Conservation (phyloP, 228 moss, liverwort and hornwort species). For the Sphagnum fallax region DNA sequence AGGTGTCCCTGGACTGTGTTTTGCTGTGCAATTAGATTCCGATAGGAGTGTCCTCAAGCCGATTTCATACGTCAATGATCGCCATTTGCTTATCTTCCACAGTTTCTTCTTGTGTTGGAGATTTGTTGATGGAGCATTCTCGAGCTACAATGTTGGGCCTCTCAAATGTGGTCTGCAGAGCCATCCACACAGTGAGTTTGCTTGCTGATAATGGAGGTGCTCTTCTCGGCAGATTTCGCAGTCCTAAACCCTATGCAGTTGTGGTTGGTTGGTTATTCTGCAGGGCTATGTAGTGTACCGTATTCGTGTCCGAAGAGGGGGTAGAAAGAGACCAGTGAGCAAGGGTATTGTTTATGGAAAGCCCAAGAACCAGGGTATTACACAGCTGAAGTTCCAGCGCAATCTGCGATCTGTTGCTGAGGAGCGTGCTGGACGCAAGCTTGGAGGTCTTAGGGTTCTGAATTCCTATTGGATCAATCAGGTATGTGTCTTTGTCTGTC, state of each 20-base stretch:
- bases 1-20: constrained; percentile 22
- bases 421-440: constrained; percentile 88
- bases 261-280: no score
- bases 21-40: background rate
- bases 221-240: background rate
- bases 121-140: background rate
- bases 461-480: constrained; percentile 97
- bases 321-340: constrained; percentile 82
- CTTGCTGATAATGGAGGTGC: background rate
- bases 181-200: no score
- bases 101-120: background rate
- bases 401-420: constrained; percentile 86
- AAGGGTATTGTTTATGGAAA: constrained; percentile 95
- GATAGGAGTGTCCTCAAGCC: background rate
- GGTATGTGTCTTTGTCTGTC: constrained; percentile 18
- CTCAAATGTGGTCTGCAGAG: background rate
- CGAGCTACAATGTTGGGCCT: no score
- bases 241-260: no score
- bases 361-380: constrained; percentile 95
- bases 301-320: constrained; percentile 77
- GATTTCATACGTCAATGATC: background rate
- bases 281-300: constrained; percentile 89
- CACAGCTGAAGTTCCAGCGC: constrained; percentile 89
- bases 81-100: background rate
- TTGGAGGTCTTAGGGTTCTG: constrained; percentile 78